Evolutionary conservation across 441 rosid species (phyloP), one percentile per base, ranked within the genome.

Genomic region (Erodium chrysanthum): DNA sequence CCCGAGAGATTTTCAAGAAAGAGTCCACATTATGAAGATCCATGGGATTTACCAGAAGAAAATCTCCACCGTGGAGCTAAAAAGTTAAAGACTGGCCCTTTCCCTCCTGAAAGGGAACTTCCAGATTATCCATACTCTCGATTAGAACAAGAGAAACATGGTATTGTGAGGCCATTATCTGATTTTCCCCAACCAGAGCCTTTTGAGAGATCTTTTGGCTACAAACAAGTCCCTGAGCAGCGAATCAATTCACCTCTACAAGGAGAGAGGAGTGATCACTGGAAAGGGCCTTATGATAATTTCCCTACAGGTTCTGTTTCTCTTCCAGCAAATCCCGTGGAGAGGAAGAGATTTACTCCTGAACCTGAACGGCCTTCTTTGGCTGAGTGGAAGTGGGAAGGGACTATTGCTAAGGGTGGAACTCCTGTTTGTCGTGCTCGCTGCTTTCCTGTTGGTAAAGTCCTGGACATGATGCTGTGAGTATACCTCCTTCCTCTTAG

Each of bases 301-400:
- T 77, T 80, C 65, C 84, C 73, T 25, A 56, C 40, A 21, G 85
- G 85, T 75, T 71, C 80, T 70, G 82, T 65, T 77, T 67, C 85
- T 67, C 67, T 76, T 73, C 88, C 80, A 52, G 64, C 82, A 37
- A 69, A 68, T 70, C 67, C 82, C 66, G 70, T 75, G 68, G 97
- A 88, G 76, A 81, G 81, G 73, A 88, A 82, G 83, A 82, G 82
- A 69, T 77, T 79, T 64, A 74, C 84, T 63, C 87, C 87, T 66
- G 95, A 89, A 69, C 76, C 78, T 66, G 82, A 77, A 68, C 84
- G 54, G 68, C 67, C 88, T 67, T 79, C 95, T 29, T 70, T 88
- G 61, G 86, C 85, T 54, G 86, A 90, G 76, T 93, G 98, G 98
- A 91, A 93, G 82, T 93, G 98, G 98, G 97, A 93, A 79, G 98